Base-by-base conservation (phyloP, 768 basidiomycete species). In the Suillus spraguei region DNA sequence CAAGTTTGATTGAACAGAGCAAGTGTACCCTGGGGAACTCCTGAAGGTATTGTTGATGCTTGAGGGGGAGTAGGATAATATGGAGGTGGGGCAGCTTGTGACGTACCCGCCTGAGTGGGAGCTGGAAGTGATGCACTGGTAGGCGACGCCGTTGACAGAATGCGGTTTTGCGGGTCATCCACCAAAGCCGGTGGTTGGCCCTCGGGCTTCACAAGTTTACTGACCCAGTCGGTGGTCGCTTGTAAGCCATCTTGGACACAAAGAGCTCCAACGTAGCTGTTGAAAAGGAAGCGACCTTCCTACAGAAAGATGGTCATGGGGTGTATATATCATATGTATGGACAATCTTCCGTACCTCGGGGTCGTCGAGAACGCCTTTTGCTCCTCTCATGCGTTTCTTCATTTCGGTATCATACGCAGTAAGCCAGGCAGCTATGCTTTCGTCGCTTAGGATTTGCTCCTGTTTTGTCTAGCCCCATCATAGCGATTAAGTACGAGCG, bases 221-320 rank as follows among this genome's bases (percentile, higher is more conserved):
- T 82, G 41, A 90, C 81, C 88, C 88, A 91, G 24, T 73, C 67
- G 68, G 87, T 79, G 47, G 89, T 76, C 4, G 73, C 69, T 3
- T 68, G 50, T 38, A 83, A 69, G 28, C 89, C 89, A 61, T 78
- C 81, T 55, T 84, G 83, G n/a, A 82, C 75, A 69, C 83, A 87
- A 13, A 88, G 72, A 28, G 87, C 90, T 20, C 88, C 90, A 20
- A 90, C 77, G 66, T 89, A 90, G 20, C 84, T 82, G 67, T 83
- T 69, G 67, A 89, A 88, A 58, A 87, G 83, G 49, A 72, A 75
- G 22, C 78, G 78, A 59, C 84, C 82, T 72, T 87, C 87, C 56
- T 58, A 20, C 41, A 11, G 17, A 28, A 41, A 28, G 24, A 16
- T 20, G 10, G 22, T 17, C 36, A 56, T 56, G 16, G 2, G 10